Conservation (phyloP, 2,329 filamentous ascomycete species). For the Coniella lustricola region DNA sequence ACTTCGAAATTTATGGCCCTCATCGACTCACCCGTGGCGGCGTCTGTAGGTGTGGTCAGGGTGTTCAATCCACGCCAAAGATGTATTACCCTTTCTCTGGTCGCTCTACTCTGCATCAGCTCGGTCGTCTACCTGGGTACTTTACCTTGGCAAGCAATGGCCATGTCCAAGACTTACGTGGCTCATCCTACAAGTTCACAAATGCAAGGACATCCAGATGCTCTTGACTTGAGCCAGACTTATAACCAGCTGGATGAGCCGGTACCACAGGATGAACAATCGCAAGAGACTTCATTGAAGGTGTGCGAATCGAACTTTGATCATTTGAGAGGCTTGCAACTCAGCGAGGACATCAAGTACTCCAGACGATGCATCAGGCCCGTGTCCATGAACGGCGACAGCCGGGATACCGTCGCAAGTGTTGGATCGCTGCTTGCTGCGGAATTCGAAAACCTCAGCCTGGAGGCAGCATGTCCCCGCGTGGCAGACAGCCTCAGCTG, state of each 20-base stretch:
- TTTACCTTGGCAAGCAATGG: no score
- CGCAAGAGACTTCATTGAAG: neutral
- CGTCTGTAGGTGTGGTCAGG: no score
- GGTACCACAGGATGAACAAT: neutral
- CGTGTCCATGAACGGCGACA: neutral
- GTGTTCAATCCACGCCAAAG: no score
- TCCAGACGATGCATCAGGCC: slow-evolving; percentile 11
- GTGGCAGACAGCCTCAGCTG: neutral
- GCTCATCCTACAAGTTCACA: no score
- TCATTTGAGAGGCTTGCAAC: slow-evolving; percentile 1
- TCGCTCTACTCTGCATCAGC: no score
- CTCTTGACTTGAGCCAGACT: neutral
- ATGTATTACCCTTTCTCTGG: no score
- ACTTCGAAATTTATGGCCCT: no score
- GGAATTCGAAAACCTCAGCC: neutral
- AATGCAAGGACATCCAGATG: no score
- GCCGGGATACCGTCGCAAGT: slow-evolving; percentile 4
- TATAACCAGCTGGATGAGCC: neutral
- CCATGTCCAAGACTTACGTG: no score
- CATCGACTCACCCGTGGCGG: no score
- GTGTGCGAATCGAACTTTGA: neutral
- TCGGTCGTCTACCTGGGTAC: no score
- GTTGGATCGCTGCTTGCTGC: neutral
- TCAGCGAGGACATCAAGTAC: slow-evolving; percentile 9
- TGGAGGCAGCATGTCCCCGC: neutral